Percentiles rank a stretch among this genome's conserved stretches.
These are phyloP conservation scores for Ophiognomonia clavigignenti-juglandacearum DNA, from an alignment of 2,329 filamentous ascomycete genomes.

Conservation along the genomic window DNA sequence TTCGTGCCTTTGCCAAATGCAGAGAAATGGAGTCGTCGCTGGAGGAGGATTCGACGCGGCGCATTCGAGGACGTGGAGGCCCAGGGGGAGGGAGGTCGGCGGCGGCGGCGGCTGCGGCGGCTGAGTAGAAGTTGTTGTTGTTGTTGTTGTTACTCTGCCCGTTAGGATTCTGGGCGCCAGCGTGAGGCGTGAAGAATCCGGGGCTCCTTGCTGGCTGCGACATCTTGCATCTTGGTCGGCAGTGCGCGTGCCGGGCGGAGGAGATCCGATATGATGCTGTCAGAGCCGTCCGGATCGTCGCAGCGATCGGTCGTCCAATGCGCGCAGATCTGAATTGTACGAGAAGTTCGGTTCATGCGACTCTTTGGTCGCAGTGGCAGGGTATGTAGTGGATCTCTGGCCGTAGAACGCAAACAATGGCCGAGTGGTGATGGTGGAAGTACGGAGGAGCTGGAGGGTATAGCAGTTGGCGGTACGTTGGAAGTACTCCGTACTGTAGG, in stretches of 20 bases:
- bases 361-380: too few species aligned
- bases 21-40: conserved; percentile 33
- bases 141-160: conserved; percentile 6
- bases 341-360: too few species aligned
- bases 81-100: conserved; percentile 17
- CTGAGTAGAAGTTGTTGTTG: conserved; percentile 20
- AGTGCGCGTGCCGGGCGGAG: background rate
- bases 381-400: too few species aligned
- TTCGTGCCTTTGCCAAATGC: conserved; percentile 39
- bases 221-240: conserved; percentile 39
- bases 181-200: conserved; percentile 47
- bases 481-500: too few species aligned
- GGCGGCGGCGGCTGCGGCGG: conserved; percentile 30
- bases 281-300: too few species aligned
- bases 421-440: too few species aligned
- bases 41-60: conserved; percentile 40
- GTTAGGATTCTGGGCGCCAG: conserved; percentile 17
- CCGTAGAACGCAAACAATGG: too few species aligned
- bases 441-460: too few species aligned
- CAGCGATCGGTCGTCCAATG: too few species aligned
- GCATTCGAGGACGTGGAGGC: conserved; percentile 32
- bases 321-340: too few species aligned
- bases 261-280: background rate
- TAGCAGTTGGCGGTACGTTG: too few species aligned
- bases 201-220: conserved; percentile 42